Conservation (phyloP, 2,329 filamentous ascomycete genomes). For the Aureobasidium sp. region DNA sequence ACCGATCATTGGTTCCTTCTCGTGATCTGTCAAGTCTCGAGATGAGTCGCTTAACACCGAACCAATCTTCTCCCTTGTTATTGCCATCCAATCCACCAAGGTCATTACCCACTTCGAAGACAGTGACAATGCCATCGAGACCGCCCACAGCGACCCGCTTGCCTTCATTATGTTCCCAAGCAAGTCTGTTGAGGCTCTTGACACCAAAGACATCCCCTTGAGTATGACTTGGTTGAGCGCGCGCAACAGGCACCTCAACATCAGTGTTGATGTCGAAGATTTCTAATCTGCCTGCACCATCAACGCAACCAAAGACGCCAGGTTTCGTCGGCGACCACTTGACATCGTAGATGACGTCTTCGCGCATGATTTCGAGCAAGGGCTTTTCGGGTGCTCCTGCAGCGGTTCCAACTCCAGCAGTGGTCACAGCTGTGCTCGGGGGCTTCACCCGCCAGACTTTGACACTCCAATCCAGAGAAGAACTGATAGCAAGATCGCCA, state of each 20-base stretch:
- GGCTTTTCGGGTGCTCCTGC: slow-evolving; percentile 54
- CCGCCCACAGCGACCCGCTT: slow-evolving; percentile 83
- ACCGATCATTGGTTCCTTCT: slow-evolving; percentile 21
- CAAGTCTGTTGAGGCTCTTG: slow-evolving; percentile 85
- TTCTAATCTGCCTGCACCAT: slow-evolving; percentile 85
- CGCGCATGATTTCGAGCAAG: slow-evolving; percentile 81
- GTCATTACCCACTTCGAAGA: slow-evolving; percentile 84
- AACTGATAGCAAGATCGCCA: slow-evolving; percentile 86
- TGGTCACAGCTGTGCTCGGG: slow-evolving; percentile 36
- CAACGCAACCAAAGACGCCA: slow-evolving; percentile 88
- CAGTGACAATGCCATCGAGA: slow-evolving; percentile 79
- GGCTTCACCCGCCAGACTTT: slow-evolving; percentile 93
- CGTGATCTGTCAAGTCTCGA: slow-evolving; percentile 56
- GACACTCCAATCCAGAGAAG: slow-evolving; percentile 91
- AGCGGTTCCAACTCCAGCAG: slow-evolving; percentile 13
- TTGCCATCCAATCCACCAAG: slow-evolving; percentile 78
- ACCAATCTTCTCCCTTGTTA: slow-evolving; percentile 78
- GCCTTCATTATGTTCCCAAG: slow-evolving; percentile 88
- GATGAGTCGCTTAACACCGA: slow-evolving; percentile 82
- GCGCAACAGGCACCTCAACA: slow-evolving; percentile 82
- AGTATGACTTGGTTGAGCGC: slow-evolving; percentile 45
- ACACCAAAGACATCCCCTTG: slow-evolving; percentile 35
- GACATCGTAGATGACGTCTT: slow-evolving; percentile 95
- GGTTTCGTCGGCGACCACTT: slow-evolving; percentile 93
- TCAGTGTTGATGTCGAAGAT: slow-evolving; percentile 92